Base-by-base conservation (phyloP, 2,329 filamentous ascomycete genomes). In the Harringtonia aguacate region DNA sequence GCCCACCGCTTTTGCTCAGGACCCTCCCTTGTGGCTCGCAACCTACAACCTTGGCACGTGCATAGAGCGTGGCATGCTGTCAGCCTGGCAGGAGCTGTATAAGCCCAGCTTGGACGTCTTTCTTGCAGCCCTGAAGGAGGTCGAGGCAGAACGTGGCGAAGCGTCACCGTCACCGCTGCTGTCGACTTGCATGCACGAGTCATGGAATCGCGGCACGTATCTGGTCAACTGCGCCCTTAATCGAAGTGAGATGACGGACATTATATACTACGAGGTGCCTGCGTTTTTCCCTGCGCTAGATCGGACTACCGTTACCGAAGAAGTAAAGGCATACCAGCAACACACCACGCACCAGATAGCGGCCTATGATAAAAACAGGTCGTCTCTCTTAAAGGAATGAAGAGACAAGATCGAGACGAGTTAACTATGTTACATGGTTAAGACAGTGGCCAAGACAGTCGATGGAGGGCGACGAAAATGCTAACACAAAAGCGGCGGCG, bases 21-120 rank as follows among this genome's bases (percentile, higher is more conserved):
- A 46, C 18, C 36, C 37, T 18, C 45, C 64, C 18, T 64, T 59
- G 60, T 67, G 64, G 63, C 55, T 67, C 4, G 45, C 68, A 35
- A 38, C 58, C 8, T 35, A 46, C n/a, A 3, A 12, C 20, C 36
- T 35, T 12, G 20, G 8, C 18, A 15, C 7, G 4, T 27, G 15
- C 22, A 8, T 40, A 6, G n/a, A 39, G 9, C 12, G 21, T 20
- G 36, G 31, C 12, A 4, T 27, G 3, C 15, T 39, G 21, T 4
- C 36, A 13, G 27, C 3, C n/a, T 40, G 36, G 36, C 8, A 28
- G 21, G 13, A 4, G n/a, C n/a, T 15, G 13, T 44, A 28, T 20
- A 14, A 36, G 36, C 36, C 36, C 13, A 18, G 10, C 8, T n/a
- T 35, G 30, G 36, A 40, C 9, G 20, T n/a, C 4, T 44, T 39